These are phyloP conservation scores for Krasilnikovozyma curviuscula DNA, from an alignment of 768 basidiomycete species.

Conservation along the genomic window DNA sequence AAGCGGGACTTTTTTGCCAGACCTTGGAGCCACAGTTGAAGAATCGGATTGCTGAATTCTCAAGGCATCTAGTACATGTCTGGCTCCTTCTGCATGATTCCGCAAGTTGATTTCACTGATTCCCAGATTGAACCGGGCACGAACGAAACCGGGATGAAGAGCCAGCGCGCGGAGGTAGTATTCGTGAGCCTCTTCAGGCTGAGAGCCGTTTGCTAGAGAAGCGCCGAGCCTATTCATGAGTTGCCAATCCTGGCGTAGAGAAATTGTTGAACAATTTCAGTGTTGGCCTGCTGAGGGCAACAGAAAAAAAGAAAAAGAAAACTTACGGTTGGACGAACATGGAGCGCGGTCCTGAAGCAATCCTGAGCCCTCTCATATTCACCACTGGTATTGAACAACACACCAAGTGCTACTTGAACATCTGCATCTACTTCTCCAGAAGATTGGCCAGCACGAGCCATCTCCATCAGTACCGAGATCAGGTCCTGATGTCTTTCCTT, in stretches of 20 bases:
- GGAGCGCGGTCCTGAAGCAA: conserved; percentile 76
- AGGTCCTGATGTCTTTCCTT: conserved; percentile 30
- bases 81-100: conserved; percentile 71
- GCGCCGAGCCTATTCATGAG: conserved; percentile 87
- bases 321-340: conserved; percentile 63
- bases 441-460: conserved; percentile 47
- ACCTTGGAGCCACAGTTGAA: conserved; percentile 31
- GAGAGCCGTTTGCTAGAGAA: conserved; percentile 71
- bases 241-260: conserved; percentile 52
- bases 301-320: not conserved
- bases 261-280: not conserved
- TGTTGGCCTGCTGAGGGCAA: conserved; percentile 5
- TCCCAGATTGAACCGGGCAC: conserved; percentile 85
- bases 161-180: conserved; percentile 75
- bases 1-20: not conserved
- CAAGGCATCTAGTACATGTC: conserved; percentile 72
- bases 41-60: conserved; percentile 77
- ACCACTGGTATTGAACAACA: conserved; percentile 80
- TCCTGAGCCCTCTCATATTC: conserved; percentile 83
- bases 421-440: conserved; percentile 64
- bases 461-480: conserved; percentile 57
- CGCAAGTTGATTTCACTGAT: conserved; percentile 78
- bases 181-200: conserved; percentile 54
- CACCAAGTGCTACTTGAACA: conserved; percentile 82
- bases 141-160: conserved; percentile 72